Base-by-base conservation (phyloP, 2,329 filamentous ascomycete genomes). In the Ramichloridium luteum region DNA sequence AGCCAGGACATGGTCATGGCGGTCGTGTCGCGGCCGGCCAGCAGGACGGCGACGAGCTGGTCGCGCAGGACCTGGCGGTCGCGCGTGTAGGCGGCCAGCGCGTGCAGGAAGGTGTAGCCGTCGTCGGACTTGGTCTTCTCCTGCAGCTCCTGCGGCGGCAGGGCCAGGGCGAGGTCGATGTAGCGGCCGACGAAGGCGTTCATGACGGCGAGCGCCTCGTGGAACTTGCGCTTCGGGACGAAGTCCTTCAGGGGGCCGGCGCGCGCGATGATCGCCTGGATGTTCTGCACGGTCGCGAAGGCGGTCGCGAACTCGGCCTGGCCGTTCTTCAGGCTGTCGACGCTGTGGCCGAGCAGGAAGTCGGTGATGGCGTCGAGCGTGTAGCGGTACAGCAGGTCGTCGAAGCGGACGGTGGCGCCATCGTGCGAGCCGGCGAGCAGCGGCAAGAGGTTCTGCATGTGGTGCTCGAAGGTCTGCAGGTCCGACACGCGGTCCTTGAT, bases 21-120 rank as follows among this genome's bases (percentile, higher is more conserved):
- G 0, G 86, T 94, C 10, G 86, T 93, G 56, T 94, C 86, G 13
- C 81, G 72, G 9, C 83, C 85, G 2, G 86, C 86, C 11, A 94
- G 70, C 3, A 94, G 70, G 8, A 93, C 71, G 27, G 79, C 77
- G 11, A 90, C 70, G 28, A 93, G 65, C 56, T 94, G 85, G 57
- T 93, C 85, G 18, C 84, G 80, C 10, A 94, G 68, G 3, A 84
- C 70, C 32, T 67, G 70, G 14, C 61, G 54, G 39, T 68, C 62
- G 18, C 80, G 74, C 0, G 85, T 93, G 60, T 83, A 86, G 23
- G 69, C 67, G 27, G 84, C 83, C 2, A 94, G 70, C 16, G 83
- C 80, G 57, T 93, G 80, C 13, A 93, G 69, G 60, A 94, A 93
- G 2, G 80, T 92, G 56, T 90, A 86, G 28, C 68, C 70, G 40